Evolutionary conservation across 164 flowering plant genomes (phyloP), one percentile per base, ranked within the genome.

Genomic region (Piper betle): DNA sequence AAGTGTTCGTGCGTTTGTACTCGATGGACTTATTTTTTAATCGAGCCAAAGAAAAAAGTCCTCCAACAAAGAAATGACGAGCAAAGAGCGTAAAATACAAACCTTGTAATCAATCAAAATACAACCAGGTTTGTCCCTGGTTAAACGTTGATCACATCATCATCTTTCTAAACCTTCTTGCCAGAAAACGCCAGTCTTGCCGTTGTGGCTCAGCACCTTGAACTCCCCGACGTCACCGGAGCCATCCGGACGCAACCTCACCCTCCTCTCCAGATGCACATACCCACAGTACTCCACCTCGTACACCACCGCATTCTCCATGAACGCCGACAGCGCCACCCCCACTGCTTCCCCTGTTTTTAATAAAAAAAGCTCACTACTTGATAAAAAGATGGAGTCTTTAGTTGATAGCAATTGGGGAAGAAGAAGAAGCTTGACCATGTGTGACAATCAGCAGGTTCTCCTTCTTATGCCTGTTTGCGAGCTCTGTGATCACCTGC

Each of bases 371-470:
- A 55, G 6, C 50, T 20, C n/a, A 46, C 39, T 17, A 19, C 43
- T 5, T 6, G 5, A 4, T 13, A 19, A 39, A 40, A 6, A 15
- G 50, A 40, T 19, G 41, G 20, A 4, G 17, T 17, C 5, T 37
- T 37, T 15, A 38, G 2, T 11, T 42, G 46, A 42, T 0, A 42
- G 46, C 46, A 42, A 42, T 42, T 42, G 12, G 12, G 39, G 3
- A 37, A 39, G 62, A 12, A 8, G 16, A 59, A 4, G 18, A 15
- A 10, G 12, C 43, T 81, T 75, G 67, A 88, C 96, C 96, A 52
- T 88, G 98, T 0, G 96, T 81, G 38, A 92, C 85, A 55, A 92
- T 76, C 74, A 92, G 73, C 78, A 92, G 65, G 71, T 88, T 86
- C 55, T 88, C 91, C 1, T 72, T 53, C 17, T 92, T 96, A 64